These are phyloP conservation scores for Penicillium tannophilum DNA, from an alignment of 495 filamentous ascomycete genomes.

Conservation along the genomic window DNA sequence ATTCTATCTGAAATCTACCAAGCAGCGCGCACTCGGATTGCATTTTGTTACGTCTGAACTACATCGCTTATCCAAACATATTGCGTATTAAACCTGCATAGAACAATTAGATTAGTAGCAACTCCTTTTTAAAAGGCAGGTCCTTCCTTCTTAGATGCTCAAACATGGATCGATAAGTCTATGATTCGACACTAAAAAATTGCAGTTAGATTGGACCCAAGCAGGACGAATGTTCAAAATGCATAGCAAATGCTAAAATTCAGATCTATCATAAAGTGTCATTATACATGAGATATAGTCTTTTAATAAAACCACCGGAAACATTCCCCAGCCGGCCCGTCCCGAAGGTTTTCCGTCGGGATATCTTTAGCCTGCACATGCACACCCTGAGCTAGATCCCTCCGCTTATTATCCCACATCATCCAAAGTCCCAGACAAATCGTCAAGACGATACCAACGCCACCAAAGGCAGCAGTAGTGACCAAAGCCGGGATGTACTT, in stretches of 20 bases:
- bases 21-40: not conserved
- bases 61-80: too few species aligned
- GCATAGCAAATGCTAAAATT: not conserved
- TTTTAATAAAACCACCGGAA: constrained; percentile 67
- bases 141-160: too few species aligned
- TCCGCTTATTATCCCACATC: constrained; percentile 67
- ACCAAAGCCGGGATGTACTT: constrained; percentile 74
- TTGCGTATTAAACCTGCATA: not conserved
- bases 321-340: constrained; percentile 63
- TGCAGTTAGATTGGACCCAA: not conserved
- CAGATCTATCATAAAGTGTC: not conserved
- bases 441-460: constrained; percentile 59
- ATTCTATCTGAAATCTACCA: not conserved
- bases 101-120: not conserved
- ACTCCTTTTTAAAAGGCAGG: not conserved
- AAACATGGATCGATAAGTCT: too few species aligned
- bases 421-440: constrained; percentile 64
- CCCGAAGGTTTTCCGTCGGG: constrained; percentile 66
- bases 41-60: not conserved
- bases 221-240: not conserved
- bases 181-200: too few species aligned
- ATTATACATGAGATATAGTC: not conserved
- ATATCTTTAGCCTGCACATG: constrained; percentile 65
- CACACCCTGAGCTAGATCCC: constrained; percentile 62
- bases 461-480: constrained; percentile 75